Evolutionary conservation across 768 basidiomycete genomes (phyloP), one percentile per base, ranked within the genome.

Genomic region (Pulveroboletus frians): DNA sequence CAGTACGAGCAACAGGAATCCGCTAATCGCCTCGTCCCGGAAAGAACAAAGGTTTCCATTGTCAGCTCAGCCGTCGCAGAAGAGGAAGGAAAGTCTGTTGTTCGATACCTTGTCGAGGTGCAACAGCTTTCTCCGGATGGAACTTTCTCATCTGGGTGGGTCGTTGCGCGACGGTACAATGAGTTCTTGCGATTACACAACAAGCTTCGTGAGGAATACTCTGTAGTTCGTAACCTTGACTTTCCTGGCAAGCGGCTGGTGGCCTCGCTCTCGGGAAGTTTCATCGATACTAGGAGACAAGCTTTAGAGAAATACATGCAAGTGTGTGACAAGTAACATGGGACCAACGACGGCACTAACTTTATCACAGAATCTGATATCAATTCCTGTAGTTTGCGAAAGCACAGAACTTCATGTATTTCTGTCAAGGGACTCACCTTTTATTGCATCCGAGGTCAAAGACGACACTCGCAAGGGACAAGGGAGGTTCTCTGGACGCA

Each of bases 171-270:
- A 55, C 74, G 96, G 52, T 99, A 96, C 69, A 96, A 93, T 66
- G 94, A 98, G 62, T 99, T 99, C 65, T 77, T 87, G 53, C 84
- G 78, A 46, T 85, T 97, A 77, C 89, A 96, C 62, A 86, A 83
- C 60, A 84, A 85, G 51, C 70, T 99, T 43, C 79, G 83, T 50
- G 96, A 96, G 41, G 79, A 81, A 39, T 85, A 85, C 59, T 66
- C 71, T 9, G 55, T 79, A 8, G 84, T 88, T 20, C 78, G 80
- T 54, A 75, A 75, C 51, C 75, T 93, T 40, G 93, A 97, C 55
- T 88, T 99, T 57, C 96, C 96, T 4, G 88, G 90, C 0, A 98
- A 97, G 68, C 80, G 87, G n/a, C 73, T 98, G 10, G 92, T 97
- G 10, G 78, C 90, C 4, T 78, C 84, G n/a, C 72, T 96, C 44